Base-by-base conservation (phyloP, 1,284 basidiomycete species). In the Ceratorhiza oryzae-sativae region DNA sequence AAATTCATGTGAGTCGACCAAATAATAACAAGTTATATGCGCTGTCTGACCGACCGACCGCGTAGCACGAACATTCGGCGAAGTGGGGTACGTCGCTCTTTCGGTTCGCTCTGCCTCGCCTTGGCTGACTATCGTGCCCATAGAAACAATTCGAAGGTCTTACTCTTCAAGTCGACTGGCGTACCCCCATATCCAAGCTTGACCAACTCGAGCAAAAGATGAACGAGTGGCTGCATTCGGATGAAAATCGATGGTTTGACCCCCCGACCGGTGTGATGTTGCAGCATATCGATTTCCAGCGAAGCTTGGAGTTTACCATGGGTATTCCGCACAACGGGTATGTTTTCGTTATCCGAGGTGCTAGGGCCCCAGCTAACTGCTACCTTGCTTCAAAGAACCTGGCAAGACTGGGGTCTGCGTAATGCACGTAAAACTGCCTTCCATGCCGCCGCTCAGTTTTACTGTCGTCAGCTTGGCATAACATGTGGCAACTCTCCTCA, bases 211-310 rank as follows among this genome's bases (percentile, higher is more conserved):
- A 90, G 77, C 82, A 84, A 71, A 82, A 81, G 72, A 78, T 92
- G 72, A 91, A 91, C 74, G 83, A 86, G 55, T 92, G 90, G 91
- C 82, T 92, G 5, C 82, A 85, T 46, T 90, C 87, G 2, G 90
- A 92, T 76, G 87, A 90, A 77, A 90, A 91, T 77, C 82, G 90
- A 41, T 91, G 90, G 89, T 92, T 84, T 77, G 84, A 88, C 70
- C 87, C 90, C 3, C 83, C 82, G 25, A 92, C 90, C 6, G 85
- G 83, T 51, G 81, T 91, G 72, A 84, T 80, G 13, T 77, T 90
- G 42, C 88, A 90, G 77, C 82, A 84, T 42, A 89, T 91, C 77
- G 81, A 83, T 30, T 87, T 83, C 75, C 89, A 90, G 79, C 82
- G 86, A 55, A 86, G 87, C 76, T 76, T 91, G 58, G 88, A 89